phyloP scores from a whole-genome alignment of 129 eudicot species.

The Helichrysum umbraculigerum region DNA sequence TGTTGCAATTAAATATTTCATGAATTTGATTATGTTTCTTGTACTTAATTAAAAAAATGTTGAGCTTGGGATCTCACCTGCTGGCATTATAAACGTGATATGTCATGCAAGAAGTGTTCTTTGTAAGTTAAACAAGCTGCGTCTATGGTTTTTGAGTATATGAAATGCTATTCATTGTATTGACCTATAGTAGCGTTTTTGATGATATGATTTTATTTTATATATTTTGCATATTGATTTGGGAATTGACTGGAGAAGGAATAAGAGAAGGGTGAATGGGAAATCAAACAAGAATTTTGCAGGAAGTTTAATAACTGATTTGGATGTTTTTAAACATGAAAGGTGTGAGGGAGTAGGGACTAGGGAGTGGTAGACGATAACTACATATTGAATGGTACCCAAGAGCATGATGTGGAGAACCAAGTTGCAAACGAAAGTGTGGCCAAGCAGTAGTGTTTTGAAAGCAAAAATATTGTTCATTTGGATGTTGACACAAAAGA shows the following conservation, averaged over 20 bases:
- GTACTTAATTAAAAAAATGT: no score
- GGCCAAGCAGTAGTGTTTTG: neutral
- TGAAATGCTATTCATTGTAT: no score
- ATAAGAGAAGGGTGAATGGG: neutral
- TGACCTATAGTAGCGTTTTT: no score
- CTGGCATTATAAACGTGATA: no score
- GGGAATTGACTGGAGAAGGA: neutral
- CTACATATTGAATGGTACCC: neutral
- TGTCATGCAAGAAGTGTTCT: no score
- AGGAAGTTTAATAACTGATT: neutral
- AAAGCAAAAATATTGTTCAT: neutral
- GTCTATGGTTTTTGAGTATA: no score
- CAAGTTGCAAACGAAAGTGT: neutral
- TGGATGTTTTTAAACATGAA: neutral
- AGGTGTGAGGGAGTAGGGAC: neutral
- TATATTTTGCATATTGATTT: slow-evolving; percentile 5
- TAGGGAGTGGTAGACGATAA: neutral
- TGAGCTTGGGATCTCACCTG: no score
- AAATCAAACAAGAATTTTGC: neutral
- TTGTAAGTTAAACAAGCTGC: no score
- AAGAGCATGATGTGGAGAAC: neutral
- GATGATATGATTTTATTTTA: neutral
- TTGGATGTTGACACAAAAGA: neutral
- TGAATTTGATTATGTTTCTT: no score
- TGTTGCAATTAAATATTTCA: no score